These are phyloP conservation scores for Monosporozyma aerobia DNA, from an alignment of 805 yeast genomes.

Conservation along the genomic window DNA sequence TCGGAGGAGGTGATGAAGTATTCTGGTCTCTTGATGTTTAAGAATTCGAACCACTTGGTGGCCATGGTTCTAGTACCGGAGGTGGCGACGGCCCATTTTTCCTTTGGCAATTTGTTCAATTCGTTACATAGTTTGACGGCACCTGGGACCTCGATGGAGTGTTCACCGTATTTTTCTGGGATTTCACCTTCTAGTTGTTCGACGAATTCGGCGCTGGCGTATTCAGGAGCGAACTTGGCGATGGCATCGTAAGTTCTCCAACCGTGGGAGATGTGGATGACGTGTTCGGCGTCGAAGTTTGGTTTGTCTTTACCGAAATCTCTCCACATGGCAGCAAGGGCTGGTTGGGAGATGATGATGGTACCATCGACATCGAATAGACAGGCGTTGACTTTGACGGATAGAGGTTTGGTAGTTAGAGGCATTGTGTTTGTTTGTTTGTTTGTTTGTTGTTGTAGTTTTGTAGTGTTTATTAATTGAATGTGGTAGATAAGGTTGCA, in stretches of 20 bases:
- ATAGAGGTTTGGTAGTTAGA: conserved; percentile 24
- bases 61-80: conserved; percentile 75
- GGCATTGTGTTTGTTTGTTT: conserved; percentile 9
- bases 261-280: conserved; percentile 71
- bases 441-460: background rate
- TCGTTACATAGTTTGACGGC: conserved; percentile 52
- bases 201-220: conserved; percentile 56
- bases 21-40: conserved; percentile 54
- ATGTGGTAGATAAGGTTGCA: too few species aligned
- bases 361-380: conserved; percentile 87
- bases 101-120: conserved; percentile 42
- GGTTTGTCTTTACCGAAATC: conserved; percentile 60
- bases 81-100: conserved; percentile 82
- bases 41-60: conserved; percentile 64
- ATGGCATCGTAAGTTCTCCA: conserved; percentile 75
- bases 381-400: conserved; percentile 36
- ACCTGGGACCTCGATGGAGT: conserved; percentile 70
- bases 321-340: conserved; percentile 77
- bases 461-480: too few species aligned
- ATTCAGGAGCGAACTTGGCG: conserved; percentile 64
- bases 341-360: conserved; percentile 70
- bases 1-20: conserved; percentile 76
- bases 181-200: conserved; percentile 61
- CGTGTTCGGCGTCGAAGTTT: conserved; percentile 58
- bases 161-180: conserved; percentile 62